Evolutionary conservation across 2,329 filamentous ascomycete genomes (phyloP).

Genomic region (Exophiala phaeomuriformis): DNA sequence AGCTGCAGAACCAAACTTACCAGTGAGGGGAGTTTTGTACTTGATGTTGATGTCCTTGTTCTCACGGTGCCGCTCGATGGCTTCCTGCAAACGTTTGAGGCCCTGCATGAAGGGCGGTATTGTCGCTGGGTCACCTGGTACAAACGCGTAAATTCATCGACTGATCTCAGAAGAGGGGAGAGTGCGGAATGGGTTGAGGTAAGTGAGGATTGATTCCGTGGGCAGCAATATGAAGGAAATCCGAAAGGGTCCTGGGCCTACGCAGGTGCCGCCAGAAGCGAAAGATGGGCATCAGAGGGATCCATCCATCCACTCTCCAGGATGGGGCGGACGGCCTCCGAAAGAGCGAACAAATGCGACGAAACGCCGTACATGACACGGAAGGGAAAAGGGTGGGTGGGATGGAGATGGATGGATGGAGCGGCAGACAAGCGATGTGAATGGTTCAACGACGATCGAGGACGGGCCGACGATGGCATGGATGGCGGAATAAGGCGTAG

Average conservation of each 20-base stretch:
- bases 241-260: background rate
- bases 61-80: slow-evolving; percentile 26
- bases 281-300: background rate
- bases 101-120: slow-evolving; percentile 26
- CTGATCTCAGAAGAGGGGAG: slow-evolving; percentile 13
- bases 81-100: slow-evolving; percentile 25
- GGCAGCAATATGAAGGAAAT: slow-evolving; percentile 21
- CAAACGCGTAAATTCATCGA: background rate
- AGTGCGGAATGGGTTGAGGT: slow-evolving; percentile 26
- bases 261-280: background rate
- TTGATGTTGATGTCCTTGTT: slow-evolving; percentile 29
- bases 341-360: slow-evolving; percentile 2
- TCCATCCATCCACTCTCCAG: background rate
- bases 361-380: background rate
- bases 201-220: slow-evolving; percentile 23
- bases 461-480: background rate
- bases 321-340: slow-evolving; percentile 8
- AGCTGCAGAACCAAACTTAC: slow-evolving; percentile 16
- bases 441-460: background rate
- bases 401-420: slow-evolving; percentile 1
- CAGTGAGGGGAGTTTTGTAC: slow-evolving; percentile 28
- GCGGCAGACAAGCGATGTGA: background rate
- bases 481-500: slow-evolving; percentile 15
- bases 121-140: slow-evolving; percentile 17
- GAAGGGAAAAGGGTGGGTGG: background rate